Base-by-base conservation (phyloP, 2,329 filamentous ascomycete genomes). In the Ciborinia camelliae region DNA sequence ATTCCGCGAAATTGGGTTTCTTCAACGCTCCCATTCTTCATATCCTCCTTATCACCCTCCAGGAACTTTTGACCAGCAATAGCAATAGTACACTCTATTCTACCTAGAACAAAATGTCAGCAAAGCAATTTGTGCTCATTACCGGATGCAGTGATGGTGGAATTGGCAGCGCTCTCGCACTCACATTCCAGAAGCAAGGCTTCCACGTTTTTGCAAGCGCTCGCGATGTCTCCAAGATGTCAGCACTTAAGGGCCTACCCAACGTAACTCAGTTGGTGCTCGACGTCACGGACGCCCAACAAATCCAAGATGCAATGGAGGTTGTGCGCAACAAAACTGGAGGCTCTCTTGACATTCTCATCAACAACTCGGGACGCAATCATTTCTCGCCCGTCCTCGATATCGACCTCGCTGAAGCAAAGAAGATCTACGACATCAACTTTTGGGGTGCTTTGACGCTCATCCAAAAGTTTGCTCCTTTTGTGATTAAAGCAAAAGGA, bases 341-440 rank as follows among this genome's bases (percentile, higher is more conserved):
- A n/a, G 76, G 76, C 26, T 75, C 67, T 28, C 73, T 81, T 14
- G 76, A 81, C 65, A 73, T 79, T 30, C 75, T 81, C 5, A 71
- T 80, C 64, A 81, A 81, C 69, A 81, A 81, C 68, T 75, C 78
- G 1, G 79, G 76, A 6, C 64, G 70, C n/a, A 72, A 73, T 32
- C 73, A 73, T 53, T 64, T 68, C 74, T 10, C 20, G 14, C 67
- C 67, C 23, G 8, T 67, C 12, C 65, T 75, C 6, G 75, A 78
- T 64, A 65, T 68, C 14, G 67, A 71, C 9, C 28, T 74, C 0
- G 67, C 66, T 20, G 67, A 69, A 37, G 68, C 73, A 1, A 71
- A 69, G 32, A 63, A 66, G 1, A 68, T 73, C 28, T 75, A 69
- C 55, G 74, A 75, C 39, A 67, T 70, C 47, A 75, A 75, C 39